Evolutionary conservation across 495 filamentous ascomycete genomes (phyloP).

Genomic region (Entonaema liquescens): DNA sequence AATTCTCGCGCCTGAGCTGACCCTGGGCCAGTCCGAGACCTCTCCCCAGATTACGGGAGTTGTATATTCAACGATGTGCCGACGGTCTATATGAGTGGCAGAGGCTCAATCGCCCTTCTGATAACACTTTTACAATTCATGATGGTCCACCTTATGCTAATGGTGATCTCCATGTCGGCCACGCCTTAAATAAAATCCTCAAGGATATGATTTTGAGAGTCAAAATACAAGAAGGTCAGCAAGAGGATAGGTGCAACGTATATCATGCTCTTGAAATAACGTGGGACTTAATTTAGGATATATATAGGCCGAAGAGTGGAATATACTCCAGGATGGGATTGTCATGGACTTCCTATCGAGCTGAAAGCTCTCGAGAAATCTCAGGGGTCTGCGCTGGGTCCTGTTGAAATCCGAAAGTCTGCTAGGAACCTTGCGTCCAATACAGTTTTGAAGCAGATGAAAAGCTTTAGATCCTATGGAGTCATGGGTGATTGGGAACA

Average conservation of each 20-base stretch:
- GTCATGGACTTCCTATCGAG: constrained; percentile 97
- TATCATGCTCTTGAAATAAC: background rate
- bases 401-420: constrained; percentile 67
- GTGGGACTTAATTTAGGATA: constrained; percentile 16
- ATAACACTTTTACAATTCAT: constrained; percentile 79
- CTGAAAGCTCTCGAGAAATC: constrained; percentile 83
- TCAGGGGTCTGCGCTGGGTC: constrained; percentile 46
- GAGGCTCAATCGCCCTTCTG: constrained; percentile 61
- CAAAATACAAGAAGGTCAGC: constrained; percentile 74
- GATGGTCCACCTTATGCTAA: constrained; percentile 99
- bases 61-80: constrained; percentile 80
- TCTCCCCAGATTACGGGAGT: constrained; percentile 54
- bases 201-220: constrained; percentile 92
- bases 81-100: constrained; percentile 94
- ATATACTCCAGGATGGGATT: constrained; percentile 98
- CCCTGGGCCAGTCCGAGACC: constrained; percentile 54
- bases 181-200: constrained; percentile 96
- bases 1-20: constrained; percentile 30
- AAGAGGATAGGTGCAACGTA: background rate
- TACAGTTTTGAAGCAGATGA: constrained; percentile 83
- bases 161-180: constrained; percentile 91
- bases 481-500: constrained; percentile 97
- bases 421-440: constrained; percentile 77
- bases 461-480: constrained; percentile 80
- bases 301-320: constrained; percentile 67